Base-by-base conservation (phyloP, 164 flowering plant species). In the Magnolia changhungtana region DNA sequence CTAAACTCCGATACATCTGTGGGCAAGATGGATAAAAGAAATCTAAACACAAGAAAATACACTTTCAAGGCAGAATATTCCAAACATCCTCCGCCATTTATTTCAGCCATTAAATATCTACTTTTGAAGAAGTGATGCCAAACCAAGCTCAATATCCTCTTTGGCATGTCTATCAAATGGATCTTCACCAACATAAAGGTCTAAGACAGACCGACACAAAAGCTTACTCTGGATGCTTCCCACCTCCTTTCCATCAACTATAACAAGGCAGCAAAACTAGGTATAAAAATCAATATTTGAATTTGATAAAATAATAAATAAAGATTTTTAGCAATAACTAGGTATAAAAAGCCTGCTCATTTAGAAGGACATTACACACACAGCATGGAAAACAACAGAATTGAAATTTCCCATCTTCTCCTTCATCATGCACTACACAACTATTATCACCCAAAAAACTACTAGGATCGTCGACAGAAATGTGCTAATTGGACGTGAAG, bases 171-270 rank as follows among this genome's bases (percentile, higher is more conserved):
- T 82, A 81, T 95, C 97, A 77, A 93, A 93, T 73, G 98, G 91
- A 23, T 92, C 93, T 63, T 92, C 90, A 2, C 98, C 98, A 58
- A 95, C 88, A 72, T 93, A 92, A 50, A 92, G 85, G 81, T 95
- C 98, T 10, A 95, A 81, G 70, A 95, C 78, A 13, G 97, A 90
- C n/a, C 80, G 80, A 68, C 97, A 93, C 65, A 95, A 77, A 45
- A 91, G 88, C 82, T 90, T 87, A 91, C 97, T 93, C 84, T 90
- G 85, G 63, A 95, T 86, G 78, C 89, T 84, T 70, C 97, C 97
- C 27, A 90, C 88, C 78, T 90, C 94, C 78, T 86, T 84, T 45
- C 97, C 97, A 85, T 95, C 93, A 88, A 95, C 98, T 93, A 58
- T 77, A 86, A 20, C 9, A 78, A n/a, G 50, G 63, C 13, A 55